Conservation (phyloP, 768 basidiomycete species). For the Termitomyces sp. region DNA sequence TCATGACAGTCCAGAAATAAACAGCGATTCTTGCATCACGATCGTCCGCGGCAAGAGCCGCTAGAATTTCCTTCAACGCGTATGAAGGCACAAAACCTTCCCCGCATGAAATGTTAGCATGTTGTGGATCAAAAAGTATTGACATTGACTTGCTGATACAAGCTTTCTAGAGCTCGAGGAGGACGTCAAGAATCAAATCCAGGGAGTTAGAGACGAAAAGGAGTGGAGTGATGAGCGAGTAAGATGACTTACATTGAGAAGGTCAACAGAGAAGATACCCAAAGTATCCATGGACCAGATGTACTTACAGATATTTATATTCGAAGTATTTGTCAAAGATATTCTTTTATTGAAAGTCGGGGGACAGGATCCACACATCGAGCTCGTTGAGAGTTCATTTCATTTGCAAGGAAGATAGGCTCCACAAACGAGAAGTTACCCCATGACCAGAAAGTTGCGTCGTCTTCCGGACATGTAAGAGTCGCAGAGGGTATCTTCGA, state of each 20-base stretch:
- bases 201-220: slow-evolving; percentile 65
- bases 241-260: slow-evolving; percentile 37
- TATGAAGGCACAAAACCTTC: slow-evolving; percentile 66
- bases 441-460: slow-evolving; percentile 64
- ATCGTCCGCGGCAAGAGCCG: slow-evolving; percentile 41
- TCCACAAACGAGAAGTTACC: slow-evolving; percentile 60
- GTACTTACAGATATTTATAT: slow-evolving; percentile 40
- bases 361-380: slow-evolving; percentile 65
- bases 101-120: neutral
- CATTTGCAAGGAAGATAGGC: slow-evolving; percentile 55
- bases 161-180: slow-evolving; percentile 59
- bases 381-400: slow-evolving; percentile 43
- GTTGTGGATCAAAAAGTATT: neutral
- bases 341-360: slow-evolving; percentile 65
- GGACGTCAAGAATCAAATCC: slow-evolving; percentile 59
- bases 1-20: slow-evolving; percentile 56
- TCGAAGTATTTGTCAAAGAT: slow-evolving; percentile 60
- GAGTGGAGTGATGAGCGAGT: slow-evolving; percentile 54
- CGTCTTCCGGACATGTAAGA: slow-evolving; percentile 62
- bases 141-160: slow-evolving; percentile 38
- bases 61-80: slow-evolving; percentile 58
- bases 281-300: neutral
- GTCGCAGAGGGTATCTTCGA: slow-evolving; percentile 44
- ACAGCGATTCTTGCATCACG: slow-evolving; percentile 40
- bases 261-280: neutral